Base-by-base conservation (phyloP, 1,284 basidiomycete species). In the Trichosporon faecale region DNA sequence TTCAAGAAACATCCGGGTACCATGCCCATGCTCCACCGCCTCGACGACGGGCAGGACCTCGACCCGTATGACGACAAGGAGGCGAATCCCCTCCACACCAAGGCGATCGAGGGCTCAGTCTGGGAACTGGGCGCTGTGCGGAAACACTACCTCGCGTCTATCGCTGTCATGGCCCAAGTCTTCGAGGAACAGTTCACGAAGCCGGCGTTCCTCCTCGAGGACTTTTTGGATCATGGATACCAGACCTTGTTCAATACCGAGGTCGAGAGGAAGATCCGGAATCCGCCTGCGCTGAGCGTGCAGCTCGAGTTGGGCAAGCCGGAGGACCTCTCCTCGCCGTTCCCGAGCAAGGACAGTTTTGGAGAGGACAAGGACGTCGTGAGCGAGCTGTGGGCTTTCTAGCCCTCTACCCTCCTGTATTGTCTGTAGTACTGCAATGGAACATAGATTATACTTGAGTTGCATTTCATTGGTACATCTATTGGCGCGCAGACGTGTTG, bases 151-250 rank as follows among this genome's bases (percentile, higher is more conserved):
- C 89, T 96, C 69, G 85, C 91, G 1, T 88, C 90, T 0, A 91
- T 97, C 9, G 89, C 92, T 9, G 94, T 93, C 0, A 83, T 99
- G 66, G 90, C 89, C 18, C 90, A 91, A 76, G 90, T 99, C 67
- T 92, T 98, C 73, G 88, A 88, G 12, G 95, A 97, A 79, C 91
- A 92, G 1, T 98, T 99, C 83, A 98, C 94, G 8, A 95, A 95
- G 78, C 92, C 91, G 12, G 87, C 87, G 31, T 98, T 95, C 83
- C 86, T 88, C 31, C 89, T 98, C 87, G 97, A 99, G 76, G 97
- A 99, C 81, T 99, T 99, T 81, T 83, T 98, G 78, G 97, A 99
- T 84, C 94, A 98, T 81, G 94, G 93, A 0, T 99, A 98, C 79
- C 88, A 86, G 16, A 98, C 94, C 66, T 86, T 98, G 37, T 92